A percentile compares a stretch with the other conserved stretches of the same genome.
These are phyloP conservation scores for Monilinia fructicola DNA, from an alignment of 2,329 filamentous ascomycete genomes.

Conservation along the genomic window DNA sequence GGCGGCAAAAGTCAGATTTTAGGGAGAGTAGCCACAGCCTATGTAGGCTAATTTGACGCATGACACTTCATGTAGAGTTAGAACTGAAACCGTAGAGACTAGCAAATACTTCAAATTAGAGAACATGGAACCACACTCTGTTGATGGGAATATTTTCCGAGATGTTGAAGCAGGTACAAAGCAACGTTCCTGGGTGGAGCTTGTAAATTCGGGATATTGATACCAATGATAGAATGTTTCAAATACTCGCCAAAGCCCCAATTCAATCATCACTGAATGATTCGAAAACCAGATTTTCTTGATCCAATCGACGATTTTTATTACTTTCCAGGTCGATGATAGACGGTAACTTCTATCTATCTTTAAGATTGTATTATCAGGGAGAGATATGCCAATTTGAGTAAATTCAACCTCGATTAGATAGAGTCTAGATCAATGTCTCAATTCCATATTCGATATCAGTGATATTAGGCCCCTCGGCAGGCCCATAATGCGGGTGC, in stretches of 20 bases:
- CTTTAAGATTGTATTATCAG: constrained; percentile 20
- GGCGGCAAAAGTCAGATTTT: too few species aligned
- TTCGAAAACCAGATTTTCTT: not conserved
- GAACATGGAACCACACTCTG: not conserved
- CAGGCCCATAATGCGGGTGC: not conserved
- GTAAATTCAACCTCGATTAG: constrained; percentile 12
- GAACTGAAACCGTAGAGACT: not conserved
- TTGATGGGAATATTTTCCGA: not conserved
- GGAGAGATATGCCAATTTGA: constrained; percentile 15
- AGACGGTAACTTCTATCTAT: constrained; percentile 8
- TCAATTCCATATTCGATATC: constrained; percentile 14
- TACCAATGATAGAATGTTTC: not conserved
- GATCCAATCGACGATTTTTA: not conserved
- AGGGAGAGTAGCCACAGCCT: not conserved
- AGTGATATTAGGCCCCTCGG: not conserved
- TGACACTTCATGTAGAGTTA: not conserved
- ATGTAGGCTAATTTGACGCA: not conserved
- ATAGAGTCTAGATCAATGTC: constrained; percentile 5
- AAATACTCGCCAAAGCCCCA: not conserved
- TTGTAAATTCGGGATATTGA: not conserved
- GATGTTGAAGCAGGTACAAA: not conserved
- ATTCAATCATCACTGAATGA: not conserved
- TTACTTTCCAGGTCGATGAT: not conserved
- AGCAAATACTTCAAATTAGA: not conserved
- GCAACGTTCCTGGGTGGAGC: not conserved